These are phyloP conservation scores for Triangularia setosa DNA, from an alignment of 2,329 filamentous ascomycete genomes.

Conservation along the genomic window DNA sequence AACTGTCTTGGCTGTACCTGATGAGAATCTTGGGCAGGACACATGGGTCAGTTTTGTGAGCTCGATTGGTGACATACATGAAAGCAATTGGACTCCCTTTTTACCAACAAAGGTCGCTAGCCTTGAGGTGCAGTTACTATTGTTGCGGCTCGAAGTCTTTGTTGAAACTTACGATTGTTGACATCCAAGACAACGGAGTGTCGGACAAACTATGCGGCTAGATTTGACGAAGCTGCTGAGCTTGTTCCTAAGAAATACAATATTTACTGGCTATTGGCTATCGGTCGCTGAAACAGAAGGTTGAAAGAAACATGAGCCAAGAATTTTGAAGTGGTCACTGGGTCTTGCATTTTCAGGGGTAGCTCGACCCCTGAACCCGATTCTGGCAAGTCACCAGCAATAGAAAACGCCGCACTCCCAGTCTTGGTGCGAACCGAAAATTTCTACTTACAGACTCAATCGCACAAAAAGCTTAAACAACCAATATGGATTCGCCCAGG, in stretches of 20 bases:
- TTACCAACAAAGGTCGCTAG: neutral
- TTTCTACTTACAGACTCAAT: neutral
- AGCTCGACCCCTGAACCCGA: neutral
- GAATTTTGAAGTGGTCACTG: neutral
- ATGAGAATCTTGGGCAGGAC: neutral
- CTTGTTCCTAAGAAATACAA: neutral
- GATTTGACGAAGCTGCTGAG: neutral
- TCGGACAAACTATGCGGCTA: neutral
- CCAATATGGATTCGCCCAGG: neutral
- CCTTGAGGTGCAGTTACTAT: neutral
- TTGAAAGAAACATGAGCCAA: neutral
- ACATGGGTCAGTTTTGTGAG: neutral
- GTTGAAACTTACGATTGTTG: slow-evolving; percentile 2
- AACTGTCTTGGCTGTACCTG: neutral
- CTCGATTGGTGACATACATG: neutral
- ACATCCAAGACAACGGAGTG: neutral
- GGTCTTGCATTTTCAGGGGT: neutral
- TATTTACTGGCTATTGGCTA: neutral
- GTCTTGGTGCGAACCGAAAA: neutral
- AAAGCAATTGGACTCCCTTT: neutral
- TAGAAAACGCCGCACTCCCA: neutral
- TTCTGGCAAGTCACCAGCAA: neutral
- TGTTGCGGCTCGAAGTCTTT: neutral
- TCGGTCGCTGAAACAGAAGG: neutral
- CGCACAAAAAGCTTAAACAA: neutral